Evolutionary conservation across 2,329 filamentous ascomycete genomes (phyloP), one percentile per base, ranked within the genome.

Genomic region (Metarhizium album): DNA sequence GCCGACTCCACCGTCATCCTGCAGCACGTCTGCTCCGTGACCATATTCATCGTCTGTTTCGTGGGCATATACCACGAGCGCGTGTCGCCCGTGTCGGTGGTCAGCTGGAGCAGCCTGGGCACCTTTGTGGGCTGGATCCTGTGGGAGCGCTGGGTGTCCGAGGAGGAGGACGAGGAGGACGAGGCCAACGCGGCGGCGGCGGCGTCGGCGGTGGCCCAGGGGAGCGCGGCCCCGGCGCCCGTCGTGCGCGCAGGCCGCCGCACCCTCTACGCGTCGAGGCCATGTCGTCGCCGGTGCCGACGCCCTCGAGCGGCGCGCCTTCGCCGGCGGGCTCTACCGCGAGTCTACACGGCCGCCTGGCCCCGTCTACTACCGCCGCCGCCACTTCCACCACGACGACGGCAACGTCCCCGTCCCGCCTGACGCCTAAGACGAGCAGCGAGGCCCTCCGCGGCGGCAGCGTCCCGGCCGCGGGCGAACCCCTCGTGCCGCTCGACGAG

Each of bases 1-100:
- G 87, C 89, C 52, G 91, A 97, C 66, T 91, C 88, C 14, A 96
- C 91, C 3, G 89, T 97, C 53, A 96, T 98, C 58, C 87, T 97
- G 18, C 93, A 98, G 67, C 93, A 98, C 67, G 86, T 97, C 46
- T 95, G 89, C 66, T 94, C 89, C 7, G 90, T 97, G 54, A 86
- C 87, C 49, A 91, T 98, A 51, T 98, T 97, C 64, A 80, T 95
- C 54, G 90, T 91, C 57, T 95, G 87, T 68, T 98, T 98, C 64
- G 83, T 90, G 16, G 89, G 83, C 49, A 98, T 98, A 54, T 87
- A 87, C 58, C 83, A 91, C 59, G 83, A 90, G 59, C 81, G 89
- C 38, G 82, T 96, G n/a, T 90, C 86, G 33, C 90, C 91, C 2
- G 82, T 94, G n/a, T 83, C 88, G 1, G 83, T 97, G 3, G 90